These are phyloP conservation scores for Boletus eberwhitei DNA, from an alignment of 768 basidiomycete species.

Conservation along the genomic window DNA sequence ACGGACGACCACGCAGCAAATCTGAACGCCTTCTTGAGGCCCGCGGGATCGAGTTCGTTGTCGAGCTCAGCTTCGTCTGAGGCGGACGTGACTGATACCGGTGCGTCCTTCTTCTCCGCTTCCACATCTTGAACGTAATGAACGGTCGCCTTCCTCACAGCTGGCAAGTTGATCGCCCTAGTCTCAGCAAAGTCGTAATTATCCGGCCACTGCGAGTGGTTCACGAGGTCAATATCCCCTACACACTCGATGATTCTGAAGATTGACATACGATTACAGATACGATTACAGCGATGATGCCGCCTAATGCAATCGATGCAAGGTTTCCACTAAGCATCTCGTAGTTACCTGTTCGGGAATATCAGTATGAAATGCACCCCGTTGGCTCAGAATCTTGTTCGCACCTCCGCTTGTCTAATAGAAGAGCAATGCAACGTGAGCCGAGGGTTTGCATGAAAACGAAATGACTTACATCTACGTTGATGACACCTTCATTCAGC, in stretches of 20 bases:
- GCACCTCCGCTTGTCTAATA: constrained; percentile 49
- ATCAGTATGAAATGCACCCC: not conserved
- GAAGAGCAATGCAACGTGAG: not conserved
- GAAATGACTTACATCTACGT: constrained; percentile 51
- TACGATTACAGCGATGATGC: constrained; percentile 61
- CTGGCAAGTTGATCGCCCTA: constrained; percentile 63
- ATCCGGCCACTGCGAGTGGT: constrained; percentile 60
- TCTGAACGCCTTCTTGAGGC: constrained; percentile 68
- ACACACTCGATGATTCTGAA: not conserved
- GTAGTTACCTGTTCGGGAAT: constrained; percentile 37
- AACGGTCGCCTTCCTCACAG: constrained; percentile 10
- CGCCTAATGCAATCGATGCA: constrained; percentile 79
- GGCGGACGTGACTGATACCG: constrained; percentile 34
- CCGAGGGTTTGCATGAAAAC: not conserved
- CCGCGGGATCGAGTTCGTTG: constrained; percentile 60
- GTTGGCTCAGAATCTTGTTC: constrained; percentile 24
- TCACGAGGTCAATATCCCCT: not conserved
- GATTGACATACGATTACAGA: constrained; percentile 56
- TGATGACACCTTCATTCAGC: constrained; percentile 68
- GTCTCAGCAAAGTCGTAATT: constrained; percentile 80
- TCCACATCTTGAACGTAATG: constrained; percentile 25
- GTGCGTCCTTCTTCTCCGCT: constrained; percentile 37
- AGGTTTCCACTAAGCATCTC: constrained; percentile 90
- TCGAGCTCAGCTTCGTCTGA: constrained; percentile 40
- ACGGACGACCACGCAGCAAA: constrained; percentile 79